These are phyloP conservation scores for Setaria viridis DNA, from an alignment of 202 grass and related monocot species.

Conservation along the genomic window DNA sequence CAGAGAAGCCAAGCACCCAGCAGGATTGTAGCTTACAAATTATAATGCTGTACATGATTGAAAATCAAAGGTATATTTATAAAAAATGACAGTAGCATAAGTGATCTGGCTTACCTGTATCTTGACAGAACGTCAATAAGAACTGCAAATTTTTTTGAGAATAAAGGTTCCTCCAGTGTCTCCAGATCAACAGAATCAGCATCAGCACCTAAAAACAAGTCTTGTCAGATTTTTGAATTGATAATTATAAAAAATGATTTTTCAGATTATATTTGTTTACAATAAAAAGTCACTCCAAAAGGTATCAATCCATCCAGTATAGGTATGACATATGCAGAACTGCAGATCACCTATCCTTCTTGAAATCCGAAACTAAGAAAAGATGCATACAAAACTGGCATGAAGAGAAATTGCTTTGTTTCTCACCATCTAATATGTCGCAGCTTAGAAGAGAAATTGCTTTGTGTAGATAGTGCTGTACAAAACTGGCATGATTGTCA, in stretches of 20 bases:
- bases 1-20: slow-evolving; percentile 3
- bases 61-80: slow-evolving; percentile 15
- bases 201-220: slow-evolving; percentile 51
- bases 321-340: background rate
- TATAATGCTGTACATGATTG: background rate
- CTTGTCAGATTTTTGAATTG: slow-evolving; percentile 31
- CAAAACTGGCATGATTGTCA: slow-evolving; percentile 37
- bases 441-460: slow-evolving; percentile 68
- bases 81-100: slow-evolving; percentile 23
- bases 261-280: slow-evolving; percentile 18
- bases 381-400: slow-evolving; percentile 40
- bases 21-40: background rate
- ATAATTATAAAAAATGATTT: slow-evolving; percentile 16
- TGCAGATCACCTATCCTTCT: background rate
- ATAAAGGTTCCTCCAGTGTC: slow-evolving; percentile 85
- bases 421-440: slow-evolving; percentile 61
- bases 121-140: slow-evolving; percentile 76
- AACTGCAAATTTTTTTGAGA: slow-evolving; percentile 78
- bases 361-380: background rate
- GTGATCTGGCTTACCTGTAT: slow-evolving; percentile 62
- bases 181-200: slow-evolving; percentile 59
- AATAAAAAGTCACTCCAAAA: slow-evolving; percentile 5
- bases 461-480: slow-evolving; percentile 59
- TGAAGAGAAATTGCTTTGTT: slow-evolving; percentile 69
- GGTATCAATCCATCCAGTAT: background rate